A percentile compares a stretch with the other conserved stretches of the same genome.
phyloP scores from a whole-genome alignment of 2,329 filamentous ascomycete species.

The Eurotiales sp. region DNA sequence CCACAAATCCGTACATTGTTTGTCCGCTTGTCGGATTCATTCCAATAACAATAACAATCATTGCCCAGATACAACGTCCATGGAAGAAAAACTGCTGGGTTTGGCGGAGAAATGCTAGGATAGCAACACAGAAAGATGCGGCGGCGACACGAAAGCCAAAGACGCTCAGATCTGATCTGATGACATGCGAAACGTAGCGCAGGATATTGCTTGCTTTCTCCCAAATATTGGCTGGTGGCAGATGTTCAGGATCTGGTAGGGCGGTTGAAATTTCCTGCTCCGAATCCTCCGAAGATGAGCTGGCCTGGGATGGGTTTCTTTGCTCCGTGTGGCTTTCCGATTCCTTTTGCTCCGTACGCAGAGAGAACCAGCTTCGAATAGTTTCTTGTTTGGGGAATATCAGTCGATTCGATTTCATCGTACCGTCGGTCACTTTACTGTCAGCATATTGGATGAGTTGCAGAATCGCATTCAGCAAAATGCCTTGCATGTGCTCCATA shows the following conservation, averaged over 20 bases:
- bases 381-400: slow-evolving; percentile 61
- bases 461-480: slow-evolving; percentile 56
- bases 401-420: slow-evolving; percentile 58
- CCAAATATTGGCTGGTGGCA: slow-evolving; percentile 59
- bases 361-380: slow-evolving; percentile 33
- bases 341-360: slow-evolving; percentile 45
- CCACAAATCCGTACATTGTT: slow-evolving; percentile 65
- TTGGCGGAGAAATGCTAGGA: slow-evolving; percentile 61
- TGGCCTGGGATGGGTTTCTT: slow-evolving; percentile 50
- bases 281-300: slow-evolving; percentile 19
- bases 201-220: slow-evolving; percentile 61
- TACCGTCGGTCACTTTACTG: slow-evolving; percentile 58
- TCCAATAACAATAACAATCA: slow-evolving; percentile 71
- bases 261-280: slow-evolving; percentile 29
- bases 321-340: no score
- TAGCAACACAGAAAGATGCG: slow-evolving; percentile 68
- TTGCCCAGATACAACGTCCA: slow-evolving; percentile 69
- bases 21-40: slow-evolving; percentile 68
- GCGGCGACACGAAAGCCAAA: slow-evolving; percentile 70
- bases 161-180: slow-evolving; percentile 61
- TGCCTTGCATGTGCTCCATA: slow-evolving; percentile 64
- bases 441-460: slow-evolving; percentile 65
- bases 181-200: slow-evolving; percentile 54
- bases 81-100: slow-evolving; percentile 65
- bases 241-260: slow-evolving; percentile 67